phyloP scores from a whole-genome alignment of 2,329 filamentous ascomycete genomes.

The Microcyclospora tardicrescens region DNA sequence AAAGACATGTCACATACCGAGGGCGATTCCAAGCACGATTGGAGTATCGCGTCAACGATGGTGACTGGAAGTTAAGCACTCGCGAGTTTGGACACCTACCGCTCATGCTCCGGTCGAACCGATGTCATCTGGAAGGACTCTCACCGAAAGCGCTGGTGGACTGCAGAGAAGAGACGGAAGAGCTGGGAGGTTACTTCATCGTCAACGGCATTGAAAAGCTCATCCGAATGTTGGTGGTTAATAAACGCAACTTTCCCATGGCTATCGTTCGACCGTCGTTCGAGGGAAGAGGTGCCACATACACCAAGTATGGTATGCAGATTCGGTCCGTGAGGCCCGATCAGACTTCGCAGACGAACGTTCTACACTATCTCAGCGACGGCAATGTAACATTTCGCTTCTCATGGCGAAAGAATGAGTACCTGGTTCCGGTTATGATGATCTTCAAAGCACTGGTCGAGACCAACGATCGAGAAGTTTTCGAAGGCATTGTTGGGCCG shows the following conservation, averaged over 20 bases:
- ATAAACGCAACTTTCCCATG: constrained; percentile 86
- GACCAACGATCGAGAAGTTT: constrained; percentile 93
- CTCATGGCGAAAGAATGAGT: constrained; percentile 96
- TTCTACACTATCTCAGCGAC: constrained; percentile 87
- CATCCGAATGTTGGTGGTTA: constrained; percentile 81
- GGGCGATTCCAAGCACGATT: constrained; percentile 73
- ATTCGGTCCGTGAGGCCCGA: constrained; percentile 90
- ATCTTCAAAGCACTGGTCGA: constrained; percentile 87
- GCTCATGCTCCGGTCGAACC: constrained; percentile 84
- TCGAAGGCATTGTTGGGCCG: constrained; percentile 77
- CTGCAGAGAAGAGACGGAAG: constrained; percentile 88
- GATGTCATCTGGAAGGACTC: constrained; percentile 79
- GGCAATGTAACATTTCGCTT: constrained; percentile 96
- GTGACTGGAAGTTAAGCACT: constrained; percentile 67
- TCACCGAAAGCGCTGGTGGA: constrained; percentile 71
- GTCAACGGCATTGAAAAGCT: constrained; percentile 97
- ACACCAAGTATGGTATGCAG: constrained; percentile 82
- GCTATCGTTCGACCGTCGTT: constrained; percentile 88
- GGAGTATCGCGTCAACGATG: constrained; percentile 77
- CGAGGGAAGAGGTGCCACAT: constrained; percentile 69
- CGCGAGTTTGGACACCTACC: constrained; percentile 81
- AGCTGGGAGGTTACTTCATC: constrained; percentile 91
- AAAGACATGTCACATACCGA: constrained; percentile 82
- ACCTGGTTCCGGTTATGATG: constrained; percentile 93
- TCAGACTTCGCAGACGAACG: constrained; percentile 94